These are phyloP conservation scores for Blastomyces parvus DNA, from an alignment of 2,329 filamentous ascomycete genomes.

Conservation along the genomic window DNA sequence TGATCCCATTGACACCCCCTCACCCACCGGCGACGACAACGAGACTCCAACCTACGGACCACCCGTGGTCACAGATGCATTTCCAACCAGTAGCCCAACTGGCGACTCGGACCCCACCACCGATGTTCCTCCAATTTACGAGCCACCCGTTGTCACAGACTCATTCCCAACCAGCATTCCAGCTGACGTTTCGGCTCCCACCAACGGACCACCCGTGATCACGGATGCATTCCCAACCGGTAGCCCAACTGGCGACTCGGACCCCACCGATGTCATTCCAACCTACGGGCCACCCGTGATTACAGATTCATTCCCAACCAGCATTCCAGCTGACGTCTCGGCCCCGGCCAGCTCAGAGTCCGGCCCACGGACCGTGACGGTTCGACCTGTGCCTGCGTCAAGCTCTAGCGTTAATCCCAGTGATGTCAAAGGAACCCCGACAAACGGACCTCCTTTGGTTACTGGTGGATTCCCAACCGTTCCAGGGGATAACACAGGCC, in stretches of 20 bases:
- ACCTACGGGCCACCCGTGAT: background rate
- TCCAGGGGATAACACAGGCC: background rate
- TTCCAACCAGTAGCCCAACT: background rate
- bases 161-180: background rate
- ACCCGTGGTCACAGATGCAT: background rate
- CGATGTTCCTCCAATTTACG: background rate
- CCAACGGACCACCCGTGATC: background rate
- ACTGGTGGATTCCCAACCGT: constrained; percentile 6
- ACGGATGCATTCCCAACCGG: background rate
- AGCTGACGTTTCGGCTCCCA: background rate
- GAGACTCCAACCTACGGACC: background rate
- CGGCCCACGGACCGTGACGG: background rate
- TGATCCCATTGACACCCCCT: background rate
- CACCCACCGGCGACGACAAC: background rate
- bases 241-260: background rate
- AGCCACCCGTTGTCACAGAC: background rate
- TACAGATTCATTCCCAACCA: background rate
- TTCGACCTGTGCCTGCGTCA: background rate
- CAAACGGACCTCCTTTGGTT: background rate
- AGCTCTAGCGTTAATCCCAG: background rate
- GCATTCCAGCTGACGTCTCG: background rate
- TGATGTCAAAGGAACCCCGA: background rate
- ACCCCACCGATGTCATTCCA: background rate
- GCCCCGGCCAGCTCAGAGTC: background rate
- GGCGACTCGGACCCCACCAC: background rate